phyloP scores from a whole-genome alignment of 1,284 basidiomycete species.

The Marasmius fiardii region DNA sequence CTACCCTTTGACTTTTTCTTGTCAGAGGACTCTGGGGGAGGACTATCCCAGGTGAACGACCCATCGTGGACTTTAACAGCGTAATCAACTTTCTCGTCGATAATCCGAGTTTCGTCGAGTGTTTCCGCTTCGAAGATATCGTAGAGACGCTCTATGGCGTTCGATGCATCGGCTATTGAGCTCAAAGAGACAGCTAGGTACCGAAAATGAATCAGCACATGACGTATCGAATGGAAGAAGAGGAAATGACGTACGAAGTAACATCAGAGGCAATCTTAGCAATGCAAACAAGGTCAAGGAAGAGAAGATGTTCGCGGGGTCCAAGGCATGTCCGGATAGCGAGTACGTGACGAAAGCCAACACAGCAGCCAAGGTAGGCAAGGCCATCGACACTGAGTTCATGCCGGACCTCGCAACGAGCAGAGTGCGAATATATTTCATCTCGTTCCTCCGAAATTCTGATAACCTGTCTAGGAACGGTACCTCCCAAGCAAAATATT shows the following conservation, averaged over 20 bases:
- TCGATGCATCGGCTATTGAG: conserved; percentile 75
- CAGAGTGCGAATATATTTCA: conserved; percentile 74
- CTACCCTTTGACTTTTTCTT: conserved; percentile 30
- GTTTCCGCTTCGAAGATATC: conserved; percentile 79
- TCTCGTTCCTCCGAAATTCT: conserved; percentile 72
- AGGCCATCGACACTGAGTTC: conserved; percentile 63
- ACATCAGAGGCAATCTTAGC: conserved; percentile 72
- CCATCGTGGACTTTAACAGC: conserved; percentile 68
- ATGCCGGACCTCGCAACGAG: conserved; percentile 72
- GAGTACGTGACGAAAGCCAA: conserved; percentile 85
- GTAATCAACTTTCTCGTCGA: conserved; percentile 48
- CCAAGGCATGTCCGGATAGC: conserved; percentile 61
- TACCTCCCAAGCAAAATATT: conserved; percentile 81
- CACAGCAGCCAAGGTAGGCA: conserved; percentile 83
- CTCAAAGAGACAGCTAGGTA: conserved; percentile 67
- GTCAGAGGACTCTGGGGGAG: conserved; percentile 48
- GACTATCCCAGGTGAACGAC: conserved; percentile 84
- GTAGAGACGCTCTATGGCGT: conserved; percentile 67
- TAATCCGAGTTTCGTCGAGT: conserved; percentile 49
- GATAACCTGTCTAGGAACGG: conserved; percentile 74
- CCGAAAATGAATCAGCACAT: neutral
- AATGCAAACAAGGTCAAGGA: conserved; percentile 83
- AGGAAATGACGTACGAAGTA: conserved; percentile 51
- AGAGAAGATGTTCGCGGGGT: conserved; percentile 75
- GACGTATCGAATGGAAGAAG: too few species aligned